Percentiles rank a stretch among this genome's conserved stretches.
phyloP scores from a whole-genome alignment of 2,329 filamentous ascomycete species.

The Stagonosporopsis cucurbitacearum region DNA sequence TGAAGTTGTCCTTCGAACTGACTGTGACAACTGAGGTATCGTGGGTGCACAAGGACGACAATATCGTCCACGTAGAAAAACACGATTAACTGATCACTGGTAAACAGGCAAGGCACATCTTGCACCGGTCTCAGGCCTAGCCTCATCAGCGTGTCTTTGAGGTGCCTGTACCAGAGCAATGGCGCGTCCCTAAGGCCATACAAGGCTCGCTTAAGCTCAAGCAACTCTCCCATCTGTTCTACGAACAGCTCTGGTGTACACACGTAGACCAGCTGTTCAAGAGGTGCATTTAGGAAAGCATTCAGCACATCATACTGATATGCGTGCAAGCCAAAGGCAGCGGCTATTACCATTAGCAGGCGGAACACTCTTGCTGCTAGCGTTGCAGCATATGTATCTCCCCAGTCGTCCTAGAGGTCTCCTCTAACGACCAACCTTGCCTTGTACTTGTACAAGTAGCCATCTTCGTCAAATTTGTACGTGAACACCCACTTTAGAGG shows the following conservation, averaged over 20 bases:
- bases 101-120: slow-evolving; percentile 1
- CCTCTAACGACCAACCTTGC: no score
- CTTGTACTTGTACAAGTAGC: no score
- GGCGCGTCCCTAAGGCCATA: slow-evolving; percentile 32
- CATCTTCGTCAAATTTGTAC: no score
- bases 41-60: no score
- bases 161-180: slow-evolving; percentile 26
- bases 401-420: no score
- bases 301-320: slow-evolving; percentile 29
- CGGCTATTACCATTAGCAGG: slow-evolving; percentile 26
- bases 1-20: no score
- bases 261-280: no score
- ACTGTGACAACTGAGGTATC: no score
- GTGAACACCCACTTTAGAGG: neutral
- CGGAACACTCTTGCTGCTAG: slow-evolving; percentile 23
- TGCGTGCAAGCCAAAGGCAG: slow-evolving; percentile 23
- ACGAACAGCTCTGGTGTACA: neutral
- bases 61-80: no score
- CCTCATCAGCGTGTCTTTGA: slow-evolving; percentile 16
- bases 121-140: slow-evolving; percentile 18
- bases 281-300: slow-evolving; percentile 30
- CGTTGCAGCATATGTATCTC: no score
- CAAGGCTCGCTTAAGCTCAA: slow-evolving; percentile 17
- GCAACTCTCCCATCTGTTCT: neutral
- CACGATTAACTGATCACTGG: slow-evolving; percentile 19